phyloP scores from a whole-genome alignment of 495 filamentous ascomycete species.

The Opeltia flavorubescens region DNA sequence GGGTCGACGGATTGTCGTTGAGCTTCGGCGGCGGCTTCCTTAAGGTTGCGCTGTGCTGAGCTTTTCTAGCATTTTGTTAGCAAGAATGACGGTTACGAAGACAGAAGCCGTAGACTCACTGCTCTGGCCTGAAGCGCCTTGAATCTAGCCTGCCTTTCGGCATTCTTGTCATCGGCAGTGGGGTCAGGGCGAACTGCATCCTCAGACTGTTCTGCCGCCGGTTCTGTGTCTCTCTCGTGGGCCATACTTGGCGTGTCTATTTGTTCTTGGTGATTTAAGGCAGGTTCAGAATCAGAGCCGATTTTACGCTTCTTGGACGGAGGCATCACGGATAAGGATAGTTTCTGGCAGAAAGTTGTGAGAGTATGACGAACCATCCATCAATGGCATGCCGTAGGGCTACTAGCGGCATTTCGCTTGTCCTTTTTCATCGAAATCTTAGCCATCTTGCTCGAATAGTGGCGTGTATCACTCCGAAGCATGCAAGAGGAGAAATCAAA shows the following conservation, averaged over 20 bases:
- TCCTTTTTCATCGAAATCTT: too few relatives aligned
- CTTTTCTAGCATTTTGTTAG: conserved; percentile 37
- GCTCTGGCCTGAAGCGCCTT: conserved; percentile 75
- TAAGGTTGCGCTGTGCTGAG: conserved; percentile 61
- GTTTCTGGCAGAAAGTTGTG: background rate
- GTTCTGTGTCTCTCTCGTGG: too few relatives aligned
- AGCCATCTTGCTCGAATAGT: too few relatives aligned
- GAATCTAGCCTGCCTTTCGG: conserved; percentile 55
- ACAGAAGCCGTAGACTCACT: conserved; percentile 21
- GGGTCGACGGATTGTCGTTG: conserved; percentile 69
- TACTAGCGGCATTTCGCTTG: background rate
- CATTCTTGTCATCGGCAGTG: conserved; percentile 29
- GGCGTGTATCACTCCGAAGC: too few relatives aligned
- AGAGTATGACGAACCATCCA: background rate
- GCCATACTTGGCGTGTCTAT: background rate
- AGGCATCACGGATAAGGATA: conserved; percentile 8
- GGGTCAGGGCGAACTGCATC: background rate
- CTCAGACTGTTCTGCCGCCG: background rate
- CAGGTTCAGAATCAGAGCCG: background rate
- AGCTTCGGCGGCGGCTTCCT: conserved; percentile 71
- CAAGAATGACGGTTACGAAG: conserved; percentile 13
- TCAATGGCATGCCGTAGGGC: too few relatives aligned
- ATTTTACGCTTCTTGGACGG: conserved; percentile 14
- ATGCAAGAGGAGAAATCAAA: too few relatives aligned
- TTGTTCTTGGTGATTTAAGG: background rate